Evolutionary conservation across 345 rosid genomes (phyloP), one percentile per base, ranked within the genome.

Genomic region (Gossypium rotundifolium): DNA sequence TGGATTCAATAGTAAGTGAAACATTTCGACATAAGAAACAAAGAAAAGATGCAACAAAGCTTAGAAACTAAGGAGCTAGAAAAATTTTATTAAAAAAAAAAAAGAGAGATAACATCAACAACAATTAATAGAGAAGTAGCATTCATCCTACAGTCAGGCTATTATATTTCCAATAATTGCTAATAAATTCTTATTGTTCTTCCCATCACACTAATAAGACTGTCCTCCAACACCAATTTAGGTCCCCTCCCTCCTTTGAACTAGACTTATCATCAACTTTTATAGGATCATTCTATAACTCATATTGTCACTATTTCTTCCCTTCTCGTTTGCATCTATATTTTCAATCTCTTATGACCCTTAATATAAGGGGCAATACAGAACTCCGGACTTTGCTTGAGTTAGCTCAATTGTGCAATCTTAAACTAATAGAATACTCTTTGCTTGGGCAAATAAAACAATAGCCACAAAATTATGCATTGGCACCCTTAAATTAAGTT

Each of bases 401-500:
- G 45, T 51, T 33, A 29, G 25, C 60, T 10, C 23, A 9, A 11
- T 49, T 11, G 17, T 7, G 6, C 23, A 51, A 52, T 20, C 55
- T 48, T 49, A 48, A 13, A 16, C 44, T 48, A 18, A 65, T 44
- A 44, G 17, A 42, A 46, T 20, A 48, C n/a, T 25, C 16, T 7
- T 16, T 48, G 42, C 40, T 11, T 55, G 8, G 23, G 18, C 71
- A 48, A 18, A 67, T 48, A 48, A 1, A 45, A 45, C 13, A 65
- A 29, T 70, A 9, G 59, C 45, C 45, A 51, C 59, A 4, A 51
- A 44, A 17, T 16, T 29, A 29, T 57, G 5, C 61, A 51, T 51
- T 70, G 73, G 73, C 73, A 70, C 46, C 23, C 5, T 1, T 4
- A 68, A 52, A 70, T 29, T 52, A 10, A 51, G 73, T 70, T 29